phyloP scores from a whole-genome alignment of 768 basidiomycete species.

The Mrakia gelida region DNA sequence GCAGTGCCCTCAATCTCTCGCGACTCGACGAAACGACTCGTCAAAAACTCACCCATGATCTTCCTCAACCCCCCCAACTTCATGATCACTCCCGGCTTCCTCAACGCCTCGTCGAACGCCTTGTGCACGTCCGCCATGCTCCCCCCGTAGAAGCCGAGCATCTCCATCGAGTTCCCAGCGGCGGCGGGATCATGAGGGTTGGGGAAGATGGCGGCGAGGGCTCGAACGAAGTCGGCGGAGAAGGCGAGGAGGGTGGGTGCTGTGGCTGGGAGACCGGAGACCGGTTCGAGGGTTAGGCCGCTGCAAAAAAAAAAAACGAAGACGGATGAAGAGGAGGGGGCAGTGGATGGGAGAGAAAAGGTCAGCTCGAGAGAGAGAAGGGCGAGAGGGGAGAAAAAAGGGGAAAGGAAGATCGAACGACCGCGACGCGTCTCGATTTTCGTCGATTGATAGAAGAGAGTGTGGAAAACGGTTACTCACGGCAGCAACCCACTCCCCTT shows the following conservation, averaged over 20 bases:
- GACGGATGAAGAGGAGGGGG: background rate
- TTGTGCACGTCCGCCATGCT: background rate
- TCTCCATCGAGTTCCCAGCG: background rate
- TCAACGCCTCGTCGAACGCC: background rate
- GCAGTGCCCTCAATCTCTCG: too few species aligned
- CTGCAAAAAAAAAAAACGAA: background rate
- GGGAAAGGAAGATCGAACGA: background rate
- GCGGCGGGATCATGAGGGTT: background rate
- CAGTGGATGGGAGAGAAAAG: background rate
- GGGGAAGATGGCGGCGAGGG: background rate
- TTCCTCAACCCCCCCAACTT: background rate
- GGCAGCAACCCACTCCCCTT: background rate
- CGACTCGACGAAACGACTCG: too few species aligned
- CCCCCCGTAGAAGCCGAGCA: background rate
- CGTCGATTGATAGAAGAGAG: too few species aligned
- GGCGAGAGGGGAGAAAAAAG: too few species aligned
- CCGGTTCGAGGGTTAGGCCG: background rate
- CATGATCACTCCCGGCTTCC: background rate
- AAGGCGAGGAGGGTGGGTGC: background rate
- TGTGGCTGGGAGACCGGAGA: background rate
- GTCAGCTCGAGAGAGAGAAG: too few species aligned
- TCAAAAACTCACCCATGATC: background rate
- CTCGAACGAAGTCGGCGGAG: background rate
- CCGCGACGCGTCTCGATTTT: too few species aligned
- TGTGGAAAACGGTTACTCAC: background rate